phyloP scores from a whole-genome alignment of 2,329 filamentous ascomycete species.

The Fusarium austroafricanum region DNA sequence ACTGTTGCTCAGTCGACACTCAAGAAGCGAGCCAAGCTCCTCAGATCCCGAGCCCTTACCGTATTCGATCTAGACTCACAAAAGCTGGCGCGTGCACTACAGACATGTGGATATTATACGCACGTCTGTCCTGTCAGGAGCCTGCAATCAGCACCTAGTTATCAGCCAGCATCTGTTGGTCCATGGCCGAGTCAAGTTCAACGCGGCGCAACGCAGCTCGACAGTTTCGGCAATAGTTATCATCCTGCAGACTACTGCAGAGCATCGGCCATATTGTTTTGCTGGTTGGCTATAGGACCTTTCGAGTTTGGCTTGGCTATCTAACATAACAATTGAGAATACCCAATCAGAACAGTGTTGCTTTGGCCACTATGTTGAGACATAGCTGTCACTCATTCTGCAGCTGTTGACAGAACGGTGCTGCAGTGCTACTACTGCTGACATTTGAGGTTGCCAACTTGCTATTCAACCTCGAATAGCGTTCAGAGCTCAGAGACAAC shows the following conservation, averaged over 20 bases:
- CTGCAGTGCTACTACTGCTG: slow-evolving; percentile 11
- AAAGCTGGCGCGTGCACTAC: slow-evolving; percentile 43
- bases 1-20: slow-evolving; percentile 46
- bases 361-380: slow-evolving; percentile 29
- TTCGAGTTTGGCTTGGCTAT: slow-evolving; percentile 34
- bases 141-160: slow-evolving; percentile 40
- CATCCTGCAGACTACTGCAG: slow-evolving; percentile 40
- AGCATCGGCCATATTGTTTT: slow-evolving; percentile 36
- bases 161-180: slow-evolving; percentile 46
- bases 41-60: slow-evolving; percentile 46
- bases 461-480: slow-evolving; percentile 14
- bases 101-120: slow-evolving; percentile 41
- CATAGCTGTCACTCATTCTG: slow-evolving; percentile 27
- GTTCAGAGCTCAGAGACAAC: slow-evolving; percentile 11
- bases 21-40: slow-evolving; percentile 33
- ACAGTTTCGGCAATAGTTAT: slow-evolving; percentile 46
- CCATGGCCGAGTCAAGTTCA: slow-evolving; percentile 39
- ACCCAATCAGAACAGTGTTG: slow-evolving; percentile 23
- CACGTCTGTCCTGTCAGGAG: slow-evolving; percentile 45
- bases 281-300: slow-evolving; percentile 24
- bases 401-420: slow-evolving; percentile 17
- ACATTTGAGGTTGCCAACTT: slow-evolving; percentile 11
- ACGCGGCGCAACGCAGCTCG: slow-evolving; percentile 48
- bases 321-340: slow-evolving; percentile 18
- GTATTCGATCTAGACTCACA: slow-evolving; percentile 42